A percentile compares a stretch with the other conserved stretches of the same genome.
Evolutionary conservation across 2,329 filamentous ascomycete species (phyloP).

Genomic region (Xylariaceae sp.): DNA sequence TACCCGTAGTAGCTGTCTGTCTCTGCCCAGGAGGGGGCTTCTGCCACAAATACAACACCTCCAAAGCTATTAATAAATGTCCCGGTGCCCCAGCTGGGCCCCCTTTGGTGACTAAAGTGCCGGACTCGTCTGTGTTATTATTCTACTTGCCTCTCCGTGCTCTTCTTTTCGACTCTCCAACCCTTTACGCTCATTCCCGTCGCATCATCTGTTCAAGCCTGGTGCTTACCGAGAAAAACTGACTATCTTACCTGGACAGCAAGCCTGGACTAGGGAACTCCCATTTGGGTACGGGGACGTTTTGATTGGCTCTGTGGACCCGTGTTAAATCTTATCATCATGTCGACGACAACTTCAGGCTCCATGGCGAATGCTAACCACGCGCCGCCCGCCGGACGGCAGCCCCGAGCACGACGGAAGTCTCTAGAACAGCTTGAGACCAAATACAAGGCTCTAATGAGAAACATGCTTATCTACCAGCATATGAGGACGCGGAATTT

Average conservation of each 20-base stretch:
- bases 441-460: constrained; percentile 25
- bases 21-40: constrained; percentile 10
- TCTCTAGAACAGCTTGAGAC: constrained; percentile 21
- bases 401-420: constrained; percentile 16
- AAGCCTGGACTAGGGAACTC: too few species aligned
- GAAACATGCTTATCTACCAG: constrained; percentile 21
- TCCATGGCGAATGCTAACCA: constrained; percentile 11
- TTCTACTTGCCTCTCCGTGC: neutral
- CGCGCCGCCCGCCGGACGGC: constrained; percentile 10
- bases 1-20: neutral
- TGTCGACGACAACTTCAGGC: constrained; percentile 2
- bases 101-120: constrained; percentile 10
- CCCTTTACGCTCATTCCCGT: constrained; percentile 6
- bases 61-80: constrained; percentile 16
- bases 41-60: constrained; percentile 10
- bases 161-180: neutral
- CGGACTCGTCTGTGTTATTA: constrained; percentile 1
- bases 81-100: constrained; percentile 8
- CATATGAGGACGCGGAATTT: constrained; percentile 14
- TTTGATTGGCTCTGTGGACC: constrained; percentile 2
- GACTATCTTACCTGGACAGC: neutral
- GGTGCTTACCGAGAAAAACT: constrained; percentile 5
- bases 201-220: neutral
- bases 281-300: neutral
- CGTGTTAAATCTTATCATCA: constrained; percentile 7